Conservation (phyloP, 495 filamentous ascomycete species). For the Xylaria palmicola region DNA sequence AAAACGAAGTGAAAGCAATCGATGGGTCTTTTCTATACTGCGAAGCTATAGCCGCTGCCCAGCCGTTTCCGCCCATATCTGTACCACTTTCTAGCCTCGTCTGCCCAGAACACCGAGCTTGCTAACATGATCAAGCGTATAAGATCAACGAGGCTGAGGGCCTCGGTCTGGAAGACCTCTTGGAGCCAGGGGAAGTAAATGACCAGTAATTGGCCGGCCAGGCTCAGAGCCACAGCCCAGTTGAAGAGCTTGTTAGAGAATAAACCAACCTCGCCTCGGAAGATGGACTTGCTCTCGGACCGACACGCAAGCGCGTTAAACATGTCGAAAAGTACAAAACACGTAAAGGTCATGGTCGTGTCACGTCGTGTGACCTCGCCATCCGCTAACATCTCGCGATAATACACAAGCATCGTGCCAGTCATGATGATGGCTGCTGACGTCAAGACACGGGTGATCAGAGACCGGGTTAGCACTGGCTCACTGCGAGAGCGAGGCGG, state of each 20-base stretch:
- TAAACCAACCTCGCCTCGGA: conserved; percentile 78
- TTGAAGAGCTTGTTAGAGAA: conserved; percentile 93
- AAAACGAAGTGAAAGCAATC: neutral
- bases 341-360: conserved; percentile 99
- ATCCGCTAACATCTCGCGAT: conserved; percentile 80
- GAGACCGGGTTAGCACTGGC: conserved; percentile 77
- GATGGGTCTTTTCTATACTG: conserved; percentile 35
- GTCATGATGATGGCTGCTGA: conserved; percentile 85
- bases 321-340: conserved; percentile 98
- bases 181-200: conserved; percentile 94
- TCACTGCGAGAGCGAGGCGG: conserved; percentile 83
- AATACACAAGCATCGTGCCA: conserved; percentile 88
- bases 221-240: conserved; percentile 80
- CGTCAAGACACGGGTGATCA: conserved; percentile 83
- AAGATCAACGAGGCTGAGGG: conserved; percentile 70
- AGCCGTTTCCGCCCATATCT: conserved; percentile 45
- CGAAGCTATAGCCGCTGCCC: conserved; percentile 47
- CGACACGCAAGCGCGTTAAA: conserved; percentile 95
- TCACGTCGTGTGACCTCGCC: conserved; percentile 84
- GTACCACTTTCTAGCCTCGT: conserved; percentile 83
- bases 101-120: conserved; percentile 90
- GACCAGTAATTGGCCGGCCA: conserved; percentile 83
- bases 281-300: conserved; percentile 83
- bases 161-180: conserved; percentile 92
- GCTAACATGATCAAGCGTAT: conserved; percentile 68